Evolutionary conservation across 169 alveolate species (phyloP), one percentile per base, ranked within the genome.

Genomic region (Theileria sp.): DNA sequence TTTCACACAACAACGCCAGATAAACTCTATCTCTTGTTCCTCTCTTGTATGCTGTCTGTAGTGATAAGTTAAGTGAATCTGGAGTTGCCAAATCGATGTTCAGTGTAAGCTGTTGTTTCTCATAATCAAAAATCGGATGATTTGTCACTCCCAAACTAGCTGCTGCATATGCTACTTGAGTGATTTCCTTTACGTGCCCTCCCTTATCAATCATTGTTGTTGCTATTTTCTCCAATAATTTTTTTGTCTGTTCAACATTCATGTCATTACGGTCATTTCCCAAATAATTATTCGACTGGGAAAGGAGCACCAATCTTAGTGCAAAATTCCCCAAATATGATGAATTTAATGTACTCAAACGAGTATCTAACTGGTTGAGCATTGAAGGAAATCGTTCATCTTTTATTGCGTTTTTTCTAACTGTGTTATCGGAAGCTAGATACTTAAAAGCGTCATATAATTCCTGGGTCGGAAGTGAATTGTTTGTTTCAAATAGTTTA

Each of bases 281-380:
- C n/a, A 25, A 7, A 32, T 30, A 44, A 30, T 69, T 66, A 19
- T 68, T 32, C 19, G 83, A 0, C 49, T 49, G 86, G 19, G 44
- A 58, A 3, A 85, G 25, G 51, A 77, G n/a, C 0, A 75, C 28
- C 8, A 85, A 15, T n/a, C 91, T 36, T 28, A 79, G 76, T 28
- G 91, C 87, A 36, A 73, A 85, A 79, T 85, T 85, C 75, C 91
- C 88, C 61, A 81, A 70, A 30, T 83, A 83, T 13, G 87, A 77
- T 0, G 89, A 65, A 76, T 83, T 83, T 66, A 83, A 62, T 62
- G 81, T 83, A n/a, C 86, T 76, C 28, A 83, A 25, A 9, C 83
- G 68, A 26, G 68, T 72, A 61, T 90, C 93, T 21, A 90, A 50
- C 65, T 83, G 88, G n/a, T 77, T 51, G 32, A 85, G 78, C 44